Evolutionary conservation across 306 rosid genomes (phyloP), one percentile per base, ranked within the genome.

Genomic region (Fagus sylvatica): DNA sequence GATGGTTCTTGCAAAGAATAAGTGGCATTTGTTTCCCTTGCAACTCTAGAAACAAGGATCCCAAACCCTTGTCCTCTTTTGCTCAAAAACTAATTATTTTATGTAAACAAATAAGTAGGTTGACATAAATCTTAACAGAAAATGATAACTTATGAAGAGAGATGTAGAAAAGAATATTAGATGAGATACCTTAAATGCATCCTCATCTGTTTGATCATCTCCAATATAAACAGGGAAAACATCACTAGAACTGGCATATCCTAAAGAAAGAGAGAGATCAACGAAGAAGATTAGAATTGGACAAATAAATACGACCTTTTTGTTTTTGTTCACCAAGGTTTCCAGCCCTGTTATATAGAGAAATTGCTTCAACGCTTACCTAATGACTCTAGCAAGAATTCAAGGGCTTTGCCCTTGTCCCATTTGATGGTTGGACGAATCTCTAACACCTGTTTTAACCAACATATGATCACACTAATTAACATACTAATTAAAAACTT

Each of bases 401-500:
- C 95, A 15, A 94, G 90, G 61, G 98, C 98, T 72, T 86, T 92
- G 76, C 98, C 98, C 71, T 94, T 94, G 90, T 94, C 95, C 98
- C 98, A 94, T 86, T 94, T 91, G 84, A 94, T 92, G 41, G 86
- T 86, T 73, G 98, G 98, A 55, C 98, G 90, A 6, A 94, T 92
- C 83, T 94, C 98, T 1, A 95, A 32, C 39, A 88, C 91, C 91
- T 88, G 56, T 55, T 74, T 66, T 39, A 28, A 53, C 6, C 53
- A 76, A 33, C 0, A 66, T 22, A 6, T 9, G 40, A 33, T 73
- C 53, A 73, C 22, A 16, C 48, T 62, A 6, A 40, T 39, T 32
- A 30, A 62, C 37, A 59, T 9, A 8, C 16, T 22, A 22, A 16
- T 16, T 53, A 3, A 16, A 9, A 39, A 36, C 32, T 62, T 36